phyloP scores from a whole-genome alignment of 1,284 basidiomycete genomes.

The Pseudozyma thailandica region DNA sequence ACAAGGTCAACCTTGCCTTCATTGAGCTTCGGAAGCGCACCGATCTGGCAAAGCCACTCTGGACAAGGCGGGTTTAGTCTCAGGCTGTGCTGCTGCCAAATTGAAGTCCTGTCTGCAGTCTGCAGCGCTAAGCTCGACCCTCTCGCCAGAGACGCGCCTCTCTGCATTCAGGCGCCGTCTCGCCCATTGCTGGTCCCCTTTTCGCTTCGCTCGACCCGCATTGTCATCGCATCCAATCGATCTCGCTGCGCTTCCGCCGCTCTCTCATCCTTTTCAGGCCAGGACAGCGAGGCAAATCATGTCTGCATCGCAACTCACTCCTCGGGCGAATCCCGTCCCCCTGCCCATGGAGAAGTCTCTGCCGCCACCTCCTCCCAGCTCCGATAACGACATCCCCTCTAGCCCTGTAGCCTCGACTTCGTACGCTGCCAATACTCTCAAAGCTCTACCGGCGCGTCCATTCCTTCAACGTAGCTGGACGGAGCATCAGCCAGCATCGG shows the following conservation, averaged over 20 bases:
- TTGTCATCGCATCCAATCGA: neutral
- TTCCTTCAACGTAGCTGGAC: slow-evolving; percentile 19
- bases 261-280: neutral
- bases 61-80: slow-evolving; percentile 4
- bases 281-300: slow-evolving; percentile 12
- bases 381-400: slow-evolving; percentile 1
- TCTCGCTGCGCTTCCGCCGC: neutral
- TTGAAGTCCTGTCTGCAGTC: slow-evolving; percentile 2
- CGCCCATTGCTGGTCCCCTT: neutral
- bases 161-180: neutral
- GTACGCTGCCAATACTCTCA: slow-evolving; percentile 18
- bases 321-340: slow-evolving; percentile 20
- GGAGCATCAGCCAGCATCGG: neutral
- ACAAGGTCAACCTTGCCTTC: no score
- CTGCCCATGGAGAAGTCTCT: slow-evolving; percentile 34
- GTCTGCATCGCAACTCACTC: slow-evolving; percentile 42
- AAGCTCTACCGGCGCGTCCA: slow-evolving; percentile 29
- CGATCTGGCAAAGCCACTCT: no score
- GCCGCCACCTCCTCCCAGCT: slow-evolving; percentile 18
- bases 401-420: slow-evolving; percentile 1
- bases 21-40: no score
- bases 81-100: slow-evolving; percentile 8
- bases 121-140: slow-evolving; percentile 4
- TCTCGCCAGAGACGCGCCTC: slow-evolving; percentile 6
- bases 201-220: slow-evolving; percentile 1